Evolutionary conservation across 176 grass and related monocot genomes (phyloP).

Genomic region (Pharus latifolius): DNA sequence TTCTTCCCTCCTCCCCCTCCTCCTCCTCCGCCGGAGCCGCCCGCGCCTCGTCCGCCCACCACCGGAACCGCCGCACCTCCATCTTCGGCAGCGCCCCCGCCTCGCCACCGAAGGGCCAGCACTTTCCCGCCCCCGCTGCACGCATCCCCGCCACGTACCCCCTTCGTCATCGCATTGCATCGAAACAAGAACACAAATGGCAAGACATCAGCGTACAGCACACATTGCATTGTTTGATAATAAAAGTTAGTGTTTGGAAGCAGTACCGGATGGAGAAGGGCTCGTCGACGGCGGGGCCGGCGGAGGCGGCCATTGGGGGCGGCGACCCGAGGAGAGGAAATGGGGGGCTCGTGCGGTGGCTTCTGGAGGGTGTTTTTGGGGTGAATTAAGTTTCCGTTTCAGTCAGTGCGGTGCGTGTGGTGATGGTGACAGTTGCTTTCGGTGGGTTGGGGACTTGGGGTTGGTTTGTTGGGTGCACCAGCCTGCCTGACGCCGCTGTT

Average conservation of each 20-base stretch:
- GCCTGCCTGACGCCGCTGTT: background rate
- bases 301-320: conserved; percentile 9
- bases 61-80: conserved; percentile 33
- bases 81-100: conserved; percentile 25
- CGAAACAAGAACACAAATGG: background rate
- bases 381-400: background rate
- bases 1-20: conserved; percentile 22
- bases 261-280: conserved; percentile 40
- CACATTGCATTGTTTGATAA: background rate
- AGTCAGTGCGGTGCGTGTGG: background rate
- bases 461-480: background rate
- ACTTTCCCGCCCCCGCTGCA: background rate
- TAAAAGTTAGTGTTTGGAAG: background rate
- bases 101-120: conserved; percentile 34
- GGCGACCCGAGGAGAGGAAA: background rate
- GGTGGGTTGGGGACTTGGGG: background rate
- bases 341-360: background rate
- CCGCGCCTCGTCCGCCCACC: conserved; percentile 37
- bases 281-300: background rate
- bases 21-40: conserved; percentile 11
- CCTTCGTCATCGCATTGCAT: background rate
- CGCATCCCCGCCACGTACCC: conserved; percentile 23
- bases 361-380: background rate
- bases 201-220: background rate
- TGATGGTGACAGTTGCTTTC: background rate